phyloP scores from a whole-genome alignment of 2,329 filamentous ascomycete species.

The Tolypocladium nubicola region DNA sequence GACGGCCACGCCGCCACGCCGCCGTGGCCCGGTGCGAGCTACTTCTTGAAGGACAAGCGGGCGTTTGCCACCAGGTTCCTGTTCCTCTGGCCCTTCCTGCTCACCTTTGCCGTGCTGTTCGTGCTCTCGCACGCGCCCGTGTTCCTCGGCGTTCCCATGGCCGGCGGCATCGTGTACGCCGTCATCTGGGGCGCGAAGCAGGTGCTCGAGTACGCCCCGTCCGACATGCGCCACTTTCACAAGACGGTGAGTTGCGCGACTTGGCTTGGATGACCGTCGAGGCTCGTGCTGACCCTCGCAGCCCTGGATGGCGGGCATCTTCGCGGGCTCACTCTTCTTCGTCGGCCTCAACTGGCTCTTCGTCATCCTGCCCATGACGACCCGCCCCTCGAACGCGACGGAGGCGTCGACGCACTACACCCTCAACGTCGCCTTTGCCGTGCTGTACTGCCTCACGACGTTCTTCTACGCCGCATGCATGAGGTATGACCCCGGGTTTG shows the following conservation, averaged over 20 bases:
- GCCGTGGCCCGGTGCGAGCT: constrained; percentile 62
- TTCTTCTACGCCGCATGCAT: constrained; percentile 88
- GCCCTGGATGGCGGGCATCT: constrained; percentile 91
- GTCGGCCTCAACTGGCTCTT: constrained; percentile 67
- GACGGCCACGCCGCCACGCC: constrained; percentile 62
- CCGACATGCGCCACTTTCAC: constrained; percentile 82
- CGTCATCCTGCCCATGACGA: constrained; percentile 49
- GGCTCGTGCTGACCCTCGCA: constrained; percentile 20
- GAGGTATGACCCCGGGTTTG: constrained; percentile 81
- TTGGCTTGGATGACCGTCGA: background rate
- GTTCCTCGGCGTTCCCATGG: constrained; percentile 64
- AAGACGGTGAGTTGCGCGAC: constrained; percentile 55
- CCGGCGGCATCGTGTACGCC: constrained; percentile 53
- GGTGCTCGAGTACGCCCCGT: constrained; percentile 69
- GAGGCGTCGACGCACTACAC: constrained; percentile 43
- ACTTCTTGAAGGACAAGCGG: constrained; percentile 65
- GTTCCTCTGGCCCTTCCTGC: constrained; percentile 77
- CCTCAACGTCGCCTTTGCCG: constrained; percentile 64
- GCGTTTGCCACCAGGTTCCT: constrained; percentile 75
- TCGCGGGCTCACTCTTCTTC: constrained; percentile 77
- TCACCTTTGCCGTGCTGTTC: constrained; percentile 61
- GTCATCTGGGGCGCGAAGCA: constrained; percentile 72
- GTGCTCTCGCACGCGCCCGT: constrained; percentile 65
- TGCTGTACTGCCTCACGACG: constrained; percentile 52
- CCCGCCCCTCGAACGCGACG: constrained; percentile 8